A percentile compares a stretch with the other conserved stretches of the same genome.
phyloP scores from a whole-genome alignment of 768 basidiomycete species.

The Leccinum aurantiacum region DNA sequence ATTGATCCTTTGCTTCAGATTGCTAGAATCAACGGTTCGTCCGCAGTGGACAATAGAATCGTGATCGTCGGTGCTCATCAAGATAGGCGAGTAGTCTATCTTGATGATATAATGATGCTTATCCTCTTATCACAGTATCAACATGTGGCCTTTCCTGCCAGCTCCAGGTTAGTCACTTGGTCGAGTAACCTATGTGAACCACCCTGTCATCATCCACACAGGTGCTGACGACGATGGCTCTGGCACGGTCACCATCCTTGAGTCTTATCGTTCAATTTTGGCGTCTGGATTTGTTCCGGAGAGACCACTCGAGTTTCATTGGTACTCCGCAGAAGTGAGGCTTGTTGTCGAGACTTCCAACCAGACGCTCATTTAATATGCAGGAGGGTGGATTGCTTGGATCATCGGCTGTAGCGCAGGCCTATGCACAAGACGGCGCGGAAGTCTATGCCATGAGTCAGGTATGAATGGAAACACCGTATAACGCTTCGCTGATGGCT shows the following conservation, averaged over 20 bases:
- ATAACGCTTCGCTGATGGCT: slow-evolving; percentile 26
- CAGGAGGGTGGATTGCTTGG: slow-evolving; percentile 83
- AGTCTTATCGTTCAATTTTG: slow-evolving; percentile 43
- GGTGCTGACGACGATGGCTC: slow-evolving; percentile 48
- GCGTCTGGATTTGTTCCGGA: slow-evolving; percentile 42
- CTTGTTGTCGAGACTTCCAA: background rate
- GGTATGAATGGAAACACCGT: slow-evolving; percentile 14
- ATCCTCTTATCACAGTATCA: slow-evolving; percentile 46
- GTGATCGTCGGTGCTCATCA: slow-evolving; percentile 80
- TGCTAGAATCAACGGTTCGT: slow-evolving; percentile 72
- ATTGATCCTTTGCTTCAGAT: slow-evolving; percentile 46
- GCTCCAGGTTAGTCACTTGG: slow-evolving; percentile 58
- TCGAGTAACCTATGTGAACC: background rate
- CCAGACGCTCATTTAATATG: slow-evolving; percentile 1
- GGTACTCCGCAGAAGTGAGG: slow-evolving; percentile 45
- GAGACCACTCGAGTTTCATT: slow-evolving; percentile 48
- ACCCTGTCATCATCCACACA: slow-evolving; percentile 6
- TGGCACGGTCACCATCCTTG: slow-evolving; percentile 46
- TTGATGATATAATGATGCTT: slow-evolving; percentile 2
- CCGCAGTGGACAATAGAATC: slow-evolving; percentile 55
- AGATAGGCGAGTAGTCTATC: slow-evolving; percentile 55
- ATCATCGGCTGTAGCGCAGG: slow-evolving; percentile 82
- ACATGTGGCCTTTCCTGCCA: slow-evolving; percentile 72
- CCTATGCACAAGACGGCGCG: slow-evolving; percentile 49
- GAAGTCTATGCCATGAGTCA: slow-evolving; percentile 34